Base-by-base conservation (phyloP, 192 early-diverging fungal species). In the Spinellus fusiger region DNA sequence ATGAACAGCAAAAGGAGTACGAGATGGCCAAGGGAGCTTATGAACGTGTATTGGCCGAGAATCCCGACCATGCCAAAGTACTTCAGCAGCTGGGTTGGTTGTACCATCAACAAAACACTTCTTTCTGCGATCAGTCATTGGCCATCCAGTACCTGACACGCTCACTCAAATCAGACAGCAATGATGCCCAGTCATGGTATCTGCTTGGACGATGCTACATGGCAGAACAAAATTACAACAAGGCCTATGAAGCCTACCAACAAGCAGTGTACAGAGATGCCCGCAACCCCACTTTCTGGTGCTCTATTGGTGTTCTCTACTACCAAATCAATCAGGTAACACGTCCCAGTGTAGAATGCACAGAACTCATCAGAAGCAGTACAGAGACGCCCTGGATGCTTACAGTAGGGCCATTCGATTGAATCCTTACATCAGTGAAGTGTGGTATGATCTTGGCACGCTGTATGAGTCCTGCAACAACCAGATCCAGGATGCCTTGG, bases 401-500 rank as follows among this genome's bases (percentile, higher is more conserved):
- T 99, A 98, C 69, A 93, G 87, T 61, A 83, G 93, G 20, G 98
- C 96, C 0, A 95, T 98, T 55, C 87, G 93, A 37, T 78, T 97
- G 31, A 94, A 95, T 65, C 92, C 97, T 27, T 87, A 91, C 61
- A 89, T 97, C 58, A 88, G 87, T 67, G 97, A 99, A 73, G 95
- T 99, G 1, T 99, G 97, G 97, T 98, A 91, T 49, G 90, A 99
- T 68, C 70, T 99, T 13, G 97, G 97, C 0, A 94, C 95, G 0
- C 80, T 99, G 0, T 99, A 99, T 67, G 97, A 99, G 66, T 84
- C 89, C 0, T 99, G 97, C 77, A 95, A 98, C 69, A 96, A 96
- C 74, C 97, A 99, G 74, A 87, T 94, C 51, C 86, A 84, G 58
- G 97, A 99, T 66, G 97, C 97, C 3, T 84, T 97, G 31, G 96